These are phyloP conservation scores for Cytospora mali DNA, from an alignment of 2,329 filamentous ascomycete species.

Conservation along the genomic window DNA sequence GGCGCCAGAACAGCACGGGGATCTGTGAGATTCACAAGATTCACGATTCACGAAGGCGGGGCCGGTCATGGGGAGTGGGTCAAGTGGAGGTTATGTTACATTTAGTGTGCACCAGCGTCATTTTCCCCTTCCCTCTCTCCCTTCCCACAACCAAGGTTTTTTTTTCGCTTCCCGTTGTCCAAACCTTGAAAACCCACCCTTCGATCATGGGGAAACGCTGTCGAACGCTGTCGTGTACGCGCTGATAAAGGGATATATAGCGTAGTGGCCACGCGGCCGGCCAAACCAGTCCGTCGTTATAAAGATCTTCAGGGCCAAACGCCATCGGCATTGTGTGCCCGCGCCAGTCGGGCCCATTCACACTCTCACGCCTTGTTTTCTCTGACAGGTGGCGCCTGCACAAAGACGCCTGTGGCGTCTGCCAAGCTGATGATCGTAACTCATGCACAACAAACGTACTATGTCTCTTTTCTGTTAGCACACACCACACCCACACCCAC, in stretches of 20 bases:
- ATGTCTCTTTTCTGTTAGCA: no score
- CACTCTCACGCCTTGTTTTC: slow-evolving; percentile 1
- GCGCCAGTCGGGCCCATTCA: neutral
- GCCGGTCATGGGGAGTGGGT: neutral
- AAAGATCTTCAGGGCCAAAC: slow-evolving; percentile 15
- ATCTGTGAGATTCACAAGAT: neutral
- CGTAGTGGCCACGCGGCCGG: slow-evolving; percentile 1
- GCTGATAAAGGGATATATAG: no score
- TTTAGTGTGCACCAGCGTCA: neutral
- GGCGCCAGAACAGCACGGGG: no score
- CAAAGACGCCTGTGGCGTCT: slow-evolving; percentile 12
- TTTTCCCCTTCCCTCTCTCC: neutral
- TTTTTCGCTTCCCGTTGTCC: neutral
- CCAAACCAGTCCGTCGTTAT: neutral
- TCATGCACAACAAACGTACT: no score
- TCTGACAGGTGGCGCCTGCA: slow-evolving; percentile 13
- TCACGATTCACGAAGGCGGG: neutral
- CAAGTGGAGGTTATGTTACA: neutral
- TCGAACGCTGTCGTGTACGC: neutral
- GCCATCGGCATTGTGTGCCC: slow-evolving; percentile 6
- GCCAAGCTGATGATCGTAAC: slow-evolving; percentile 1
- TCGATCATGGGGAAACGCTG: no score
- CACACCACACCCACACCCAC: neutral
- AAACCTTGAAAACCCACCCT: neutral
- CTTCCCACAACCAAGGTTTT: neutral